phyloP scores from a whole-genome alignment of 345 rosid genomes.

The Camelina neglecta region DNA sequence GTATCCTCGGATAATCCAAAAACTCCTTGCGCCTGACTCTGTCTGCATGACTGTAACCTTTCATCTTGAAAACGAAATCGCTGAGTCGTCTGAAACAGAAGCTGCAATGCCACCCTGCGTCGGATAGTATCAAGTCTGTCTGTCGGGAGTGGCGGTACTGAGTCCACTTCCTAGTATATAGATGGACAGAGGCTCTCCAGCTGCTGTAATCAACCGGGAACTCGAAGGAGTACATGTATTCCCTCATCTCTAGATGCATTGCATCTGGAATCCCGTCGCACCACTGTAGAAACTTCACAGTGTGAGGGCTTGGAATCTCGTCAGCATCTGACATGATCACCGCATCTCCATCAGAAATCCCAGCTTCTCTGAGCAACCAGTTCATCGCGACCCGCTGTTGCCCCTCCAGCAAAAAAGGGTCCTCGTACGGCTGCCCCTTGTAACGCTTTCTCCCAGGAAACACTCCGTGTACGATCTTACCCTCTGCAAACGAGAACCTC shows the following conservation, averaged over 20 bases:
- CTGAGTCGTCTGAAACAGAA: conserved; percentile 70
- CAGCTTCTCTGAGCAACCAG: conserved; percentile 61
- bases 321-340: conserved; percentile 83
- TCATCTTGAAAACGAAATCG: conserved; percentile 88
- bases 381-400: conserved; percentile 72
- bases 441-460: conserved; percentile 57
- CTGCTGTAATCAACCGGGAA: conserved; percentile 89
- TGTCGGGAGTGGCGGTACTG: conserved; percentile 82
- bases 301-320: conserved; percentile 89
- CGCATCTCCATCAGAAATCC: conserved; percentile 67
- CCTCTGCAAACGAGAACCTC: conserved; percentile 64
- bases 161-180: conserved; percentile 51
- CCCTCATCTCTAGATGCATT: conserved; percentile 73
- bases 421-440: conserved; percentile 43
- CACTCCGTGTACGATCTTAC: conserved; percentile 65
- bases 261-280: conserved; percentile 74
- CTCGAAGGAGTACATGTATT: conserved; percentile 89
- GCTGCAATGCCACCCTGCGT: conserved; percentile 98
- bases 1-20: conserved; percentile 62
- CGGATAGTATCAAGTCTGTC: conserved; percentile 64
- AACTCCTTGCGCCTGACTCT: conserved; percentile 63
- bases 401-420: conserved; percentile 73
- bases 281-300: conserved; percentile 78
- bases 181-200: conserved; percentile 77
- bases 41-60: conserved; percentile 93